phyloP scores from a whole-genome alignment of 257 asterid genomes.

The Solanum commersonii region DNA sequence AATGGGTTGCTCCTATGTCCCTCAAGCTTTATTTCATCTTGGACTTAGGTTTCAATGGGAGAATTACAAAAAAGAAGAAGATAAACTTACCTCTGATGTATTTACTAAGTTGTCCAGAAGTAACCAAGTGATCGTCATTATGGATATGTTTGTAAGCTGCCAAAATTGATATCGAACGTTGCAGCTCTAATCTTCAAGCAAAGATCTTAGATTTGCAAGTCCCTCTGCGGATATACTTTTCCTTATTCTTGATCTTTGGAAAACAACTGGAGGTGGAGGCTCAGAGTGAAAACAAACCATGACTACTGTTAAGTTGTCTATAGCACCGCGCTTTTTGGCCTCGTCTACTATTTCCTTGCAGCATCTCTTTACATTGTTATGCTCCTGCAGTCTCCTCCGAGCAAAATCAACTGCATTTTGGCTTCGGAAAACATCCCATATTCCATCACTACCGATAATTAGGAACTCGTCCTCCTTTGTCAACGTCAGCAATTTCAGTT shows the following conservation, averaged over 20 bases:
- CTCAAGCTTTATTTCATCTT: constrained; percentile 15
- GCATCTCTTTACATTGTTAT: constrained; percentile 63
- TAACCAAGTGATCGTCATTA: constrained; percentile 13
- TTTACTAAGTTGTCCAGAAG: constrained; percentile 13
- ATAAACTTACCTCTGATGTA: not conserved
- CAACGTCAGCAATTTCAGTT: constrained; percentile 52
- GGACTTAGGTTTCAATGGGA: not conserved
- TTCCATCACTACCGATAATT: constrained; percentile 78
- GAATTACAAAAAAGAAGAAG: not conserved
- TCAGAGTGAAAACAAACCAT: constrained; percentile 69
- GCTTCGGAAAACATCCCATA: constrained; percentile 83
- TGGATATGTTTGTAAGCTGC: not conserved
- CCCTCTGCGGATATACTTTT: constrained; percentile 80
- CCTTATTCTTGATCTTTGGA: constrained; percentile 48
- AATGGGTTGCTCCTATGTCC: not conserved
- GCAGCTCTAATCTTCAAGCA: constrained; percentile 43
- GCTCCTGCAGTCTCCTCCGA: constrained; percentile 68
- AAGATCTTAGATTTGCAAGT: constrained; percentile 52
- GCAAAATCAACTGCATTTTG: constrained; percentile 84
- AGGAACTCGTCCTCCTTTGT: constrained; percentile 80
- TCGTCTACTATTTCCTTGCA: constrained; percentile 79
- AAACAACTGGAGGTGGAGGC: constrained; percentile 42
- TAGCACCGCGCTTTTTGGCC: constrained; percentile 71
- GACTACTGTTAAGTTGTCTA: constrained; percentile 67
- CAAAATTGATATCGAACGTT: not conserved